Conservation (phyloP, 345 rosid species). For the Diplotaxis tenuifolia region DNA sequence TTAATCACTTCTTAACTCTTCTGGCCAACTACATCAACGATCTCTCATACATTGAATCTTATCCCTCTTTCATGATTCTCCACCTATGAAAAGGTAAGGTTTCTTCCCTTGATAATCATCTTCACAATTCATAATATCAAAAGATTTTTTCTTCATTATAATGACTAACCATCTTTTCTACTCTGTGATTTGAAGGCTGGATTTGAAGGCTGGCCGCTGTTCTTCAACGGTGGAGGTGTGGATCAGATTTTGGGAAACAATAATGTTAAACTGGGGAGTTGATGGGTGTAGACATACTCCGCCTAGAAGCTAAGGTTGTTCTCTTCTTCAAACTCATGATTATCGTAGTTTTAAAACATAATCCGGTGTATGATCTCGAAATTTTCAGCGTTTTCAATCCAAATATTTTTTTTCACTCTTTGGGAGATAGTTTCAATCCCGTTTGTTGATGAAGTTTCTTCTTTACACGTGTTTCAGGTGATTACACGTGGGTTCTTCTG, state of each 20-base stretch:
- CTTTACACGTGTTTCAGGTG: not conserved
- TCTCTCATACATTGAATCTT: not conserved
- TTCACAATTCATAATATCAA: not conserved
- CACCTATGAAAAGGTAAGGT: not conserved
- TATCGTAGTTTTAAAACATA: not conserved
- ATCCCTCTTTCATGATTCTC: not conserved
- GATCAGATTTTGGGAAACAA: not conserved
- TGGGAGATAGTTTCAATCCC: not conserved
- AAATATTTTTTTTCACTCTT: not conserved
- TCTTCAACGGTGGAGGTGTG: not conserved
- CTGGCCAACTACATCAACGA: not conserved
- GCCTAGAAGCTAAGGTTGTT: not conserved
- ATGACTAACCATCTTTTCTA: not conserved
- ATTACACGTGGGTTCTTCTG: not conserved
- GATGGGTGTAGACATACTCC: not conserved
- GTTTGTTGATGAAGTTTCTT: not conserved
- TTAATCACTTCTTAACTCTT: too few species aligned
- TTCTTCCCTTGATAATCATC: too few species aligned
- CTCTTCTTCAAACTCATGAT: not conserved
- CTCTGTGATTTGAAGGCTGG: not conserved
- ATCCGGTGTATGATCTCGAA: not conserved
- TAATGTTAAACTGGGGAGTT: too few species aligned
- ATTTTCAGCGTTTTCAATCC: not conserved
- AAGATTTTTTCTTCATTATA: not conserved
- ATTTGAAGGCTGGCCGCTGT: too few species aligned